Evolutionary conservation across 495 filamentous ascomycete species (phyloP).

Genomic region (Aspergillus panamensis): DNA sequence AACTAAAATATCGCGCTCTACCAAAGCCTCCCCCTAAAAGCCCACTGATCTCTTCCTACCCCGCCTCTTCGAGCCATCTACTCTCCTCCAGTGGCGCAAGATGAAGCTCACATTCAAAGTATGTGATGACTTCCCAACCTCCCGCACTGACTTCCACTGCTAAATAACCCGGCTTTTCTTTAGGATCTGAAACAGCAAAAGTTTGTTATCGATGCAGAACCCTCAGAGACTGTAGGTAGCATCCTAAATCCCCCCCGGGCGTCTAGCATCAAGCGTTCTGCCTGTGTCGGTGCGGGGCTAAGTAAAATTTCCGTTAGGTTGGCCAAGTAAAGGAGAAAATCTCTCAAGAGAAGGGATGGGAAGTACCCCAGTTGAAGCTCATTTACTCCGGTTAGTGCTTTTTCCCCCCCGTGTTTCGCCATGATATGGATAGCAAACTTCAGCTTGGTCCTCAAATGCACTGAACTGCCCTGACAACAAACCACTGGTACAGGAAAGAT

Average conservation of each 20-base stretch:
- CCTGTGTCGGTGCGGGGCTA: constrained; percentile 30
- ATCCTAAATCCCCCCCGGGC: neutral
- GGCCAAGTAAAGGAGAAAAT: constrained; percentile 88
- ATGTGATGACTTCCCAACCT: constrained; percentile 28
- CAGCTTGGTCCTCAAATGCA: neutral
- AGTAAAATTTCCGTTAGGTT: constrained; percentile 56
- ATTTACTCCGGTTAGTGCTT: constrained; percentile 85
- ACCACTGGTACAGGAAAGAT: constrained; percentile 72
- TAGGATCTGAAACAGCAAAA: constrained; percentile 98
- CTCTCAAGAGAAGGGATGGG: constrained; percentile 83
- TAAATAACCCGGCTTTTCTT: constrained; percentile 18
- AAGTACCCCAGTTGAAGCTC: constrained; percentile 80
- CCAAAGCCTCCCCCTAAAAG: neutral
- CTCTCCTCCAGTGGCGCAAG: constrained; percentile 37
- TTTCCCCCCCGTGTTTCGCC: neutral
- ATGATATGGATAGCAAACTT: too few relatives aligned
- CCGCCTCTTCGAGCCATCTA: constrained; percentile 19
- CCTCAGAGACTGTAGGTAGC: constrained; percentile 77
- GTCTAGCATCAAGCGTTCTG: constrained; percentile 8
- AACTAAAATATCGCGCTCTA: neutral
- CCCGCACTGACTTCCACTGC: constrained; percentile 6
- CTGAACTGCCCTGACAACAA: neutral
- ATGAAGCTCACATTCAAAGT: constrained; percentile 90
- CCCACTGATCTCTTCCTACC: constrained; percentile 6
- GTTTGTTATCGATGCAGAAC: constrained; percentile 91